Conservation (phyloP, 2,329 filamentous ascomycete genomes). For the Triangularia verruculosa region DNA sequence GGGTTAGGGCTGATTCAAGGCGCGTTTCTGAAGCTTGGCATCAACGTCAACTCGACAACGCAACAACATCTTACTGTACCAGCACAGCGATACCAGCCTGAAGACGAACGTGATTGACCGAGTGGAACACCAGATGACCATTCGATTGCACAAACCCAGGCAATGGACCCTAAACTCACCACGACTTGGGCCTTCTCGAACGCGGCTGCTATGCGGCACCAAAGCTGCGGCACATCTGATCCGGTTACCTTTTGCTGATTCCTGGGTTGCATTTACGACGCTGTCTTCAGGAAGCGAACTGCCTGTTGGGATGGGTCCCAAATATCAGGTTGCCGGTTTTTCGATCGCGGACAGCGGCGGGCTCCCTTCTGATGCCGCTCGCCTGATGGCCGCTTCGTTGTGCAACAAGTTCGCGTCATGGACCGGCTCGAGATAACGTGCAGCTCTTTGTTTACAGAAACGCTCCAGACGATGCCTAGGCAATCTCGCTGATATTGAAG, state of each 20-base stretch:
- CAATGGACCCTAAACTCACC: not conserved
- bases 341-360: conserved; percentile 12
- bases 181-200: not conserved
- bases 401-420: conserved; percentile 15
- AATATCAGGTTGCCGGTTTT: conserved; percentile 7
- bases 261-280: conserved; percentile 9
- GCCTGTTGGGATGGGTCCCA: conserved; percentile 8
- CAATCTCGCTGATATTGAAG: conserved; percentile 19
- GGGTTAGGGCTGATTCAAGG: conserved; percentile 5
- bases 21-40: not conserved
- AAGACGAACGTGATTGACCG: not conserved
- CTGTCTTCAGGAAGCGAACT: conserved; percentile 1
- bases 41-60: not conserved
- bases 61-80: not conserved
- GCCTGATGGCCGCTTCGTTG: not conserved
- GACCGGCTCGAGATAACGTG: conserved; percentile 2
- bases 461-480: not conserved
- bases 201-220: conserved; percentile 2
- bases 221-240: not conserved
- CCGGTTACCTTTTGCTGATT: not conserved
- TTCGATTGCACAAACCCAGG: not conserved
- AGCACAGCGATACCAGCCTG: not conserved
- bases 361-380: conserved; percentile 7
- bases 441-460: conserved; percentile 1
- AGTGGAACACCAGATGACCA: not conserved